Conservation (phyloP, 1,284 basidiomycete species). For the Rhodotorula sp. region DNA sequence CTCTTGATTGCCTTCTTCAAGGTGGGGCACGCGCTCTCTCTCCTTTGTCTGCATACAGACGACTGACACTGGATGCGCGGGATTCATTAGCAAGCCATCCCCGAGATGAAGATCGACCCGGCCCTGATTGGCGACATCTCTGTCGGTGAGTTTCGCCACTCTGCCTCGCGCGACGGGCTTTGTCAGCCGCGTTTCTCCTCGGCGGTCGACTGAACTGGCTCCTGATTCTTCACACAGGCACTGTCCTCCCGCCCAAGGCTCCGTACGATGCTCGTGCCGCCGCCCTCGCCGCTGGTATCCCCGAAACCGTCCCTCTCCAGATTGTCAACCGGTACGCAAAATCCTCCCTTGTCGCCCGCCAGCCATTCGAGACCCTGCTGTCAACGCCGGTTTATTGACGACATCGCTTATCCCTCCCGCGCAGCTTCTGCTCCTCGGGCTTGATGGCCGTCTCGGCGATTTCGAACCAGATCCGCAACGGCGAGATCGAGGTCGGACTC, state of each 20-base stretch:
- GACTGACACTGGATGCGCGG: conserved; percentile 31
- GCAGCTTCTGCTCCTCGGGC: conserved; percentile 46
- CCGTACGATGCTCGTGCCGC: conserved; percentile 63
- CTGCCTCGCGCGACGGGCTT: background rate
- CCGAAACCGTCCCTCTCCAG: conserved; percentile 71
- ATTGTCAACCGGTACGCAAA: conserved; percentile 65
- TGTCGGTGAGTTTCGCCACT: conserved; percentile 54
- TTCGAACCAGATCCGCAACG: conserved; percentile 73
- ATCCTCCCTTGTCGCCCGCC: background rate
- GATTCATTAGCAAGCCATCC: conserved; percentile 60
- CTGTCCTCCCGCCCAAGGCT: conserved; percentile 38
- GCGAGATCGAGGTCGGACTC: conserved; percentile 80
- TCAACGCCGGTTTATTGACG: conserved; percentile 55
- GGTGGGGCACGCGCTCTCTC: conserved; percentile 48
- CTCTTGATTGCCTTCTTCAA: conserved; percentile 72
- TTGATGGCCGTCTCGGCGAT: conserved; percentile 58
- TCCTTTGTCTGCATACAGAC: conserved; percentile 6
- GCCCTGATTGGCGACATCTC: conserved; percentile 71
- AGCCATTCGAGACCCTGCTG: background rate
- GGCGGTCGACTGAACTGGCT: conserved; percentile 53
- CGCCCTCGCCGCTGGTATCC: conserved; percentile 76
- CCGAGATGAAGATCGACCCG: conserved; percentile 65
- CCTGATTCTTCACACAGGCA: conserved; percentile 60
- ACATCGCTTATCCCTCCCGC: conserved; percentile 57
- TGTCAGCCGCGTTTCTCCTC: background rate